Percentiles rank a stretch among this genome's conserved stretches.
Evolutionary conservation across 805 yeast species (phyloP).

Genomic region (Hanseniaspora nectarophila): DNA sequence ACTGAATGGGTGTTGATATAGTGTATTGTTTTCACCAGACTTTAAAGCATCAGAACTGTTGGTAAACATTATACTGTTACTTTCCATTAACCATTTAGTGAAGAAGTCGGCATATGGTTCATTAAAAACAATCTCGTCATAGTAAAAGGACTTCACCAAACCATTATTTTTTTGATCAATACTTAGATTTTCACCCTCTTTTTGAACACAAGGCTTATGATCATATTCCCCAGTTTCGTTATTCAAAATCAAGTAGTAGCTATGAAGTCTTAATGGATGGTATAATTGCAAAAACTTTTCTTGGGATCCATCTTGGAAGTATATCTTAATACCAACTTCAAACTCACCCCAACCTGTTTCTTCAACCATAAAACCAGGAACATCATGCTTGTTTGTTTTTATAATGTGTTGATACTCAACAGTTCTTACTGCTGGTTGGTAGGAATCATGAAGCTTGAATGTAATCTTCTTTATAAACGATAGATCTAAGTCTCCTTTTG

Average conservation of each 20-base stretch:
- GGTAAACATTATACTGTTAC: slow-evolving; percentile 3
- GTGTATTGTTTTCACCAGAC: background rate
- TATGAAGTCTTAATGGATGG: slow-evolving; percentile 86
- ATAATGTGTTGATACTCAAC: slow-evolving; percentile 37
- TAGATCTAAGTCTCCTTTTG: slow-evolving; percentile 50
- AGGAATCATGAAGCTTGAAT: slow-evolving; percentile 90
- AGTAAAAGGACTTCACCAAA: slow-evolving; percentile 48
- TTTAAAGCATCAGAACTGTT: background rate
- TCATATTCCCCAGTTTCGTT: slow-evolving; percentile 32
- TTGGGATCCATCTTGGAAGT: slow-evolving; percentile 72
- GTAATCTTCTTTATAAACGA: slow-evolving; percentile 80
- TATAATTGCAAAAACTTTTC: slow-evolving; percentile 79
- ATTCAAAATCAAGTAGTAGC: slow-evolving; percentile 41
- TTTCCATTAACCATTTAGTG: slow-evolving; percentile 7
- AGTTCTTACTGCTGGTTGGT: slow-evolving; percentile 72
- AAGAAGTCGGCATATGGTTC: slow-evolving; percentile 91
- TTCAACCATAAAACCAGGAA: slow-evolving; percentile 87
- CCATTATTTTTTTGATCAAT: slow-evolving; percentile 26
- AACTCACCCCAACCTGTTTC: slow-evolving; percentile 99
- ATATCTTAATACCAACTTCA: slow-evolving; percentile 78
- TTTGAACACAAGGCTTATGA: background rate
- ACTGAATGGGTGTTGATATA: slow-evolving; percentile 10
- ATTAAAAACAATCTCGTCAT: slow-evolving; percentile 85
- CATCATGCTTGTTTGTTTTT: slow-evolving; percentile 4
- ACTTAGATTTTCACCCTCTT: slow-evolving; percentile 15